Conservation (phyloP, 2,329 filamentous ascomycete genomes). For the Botrytis tulipae region DNA sequence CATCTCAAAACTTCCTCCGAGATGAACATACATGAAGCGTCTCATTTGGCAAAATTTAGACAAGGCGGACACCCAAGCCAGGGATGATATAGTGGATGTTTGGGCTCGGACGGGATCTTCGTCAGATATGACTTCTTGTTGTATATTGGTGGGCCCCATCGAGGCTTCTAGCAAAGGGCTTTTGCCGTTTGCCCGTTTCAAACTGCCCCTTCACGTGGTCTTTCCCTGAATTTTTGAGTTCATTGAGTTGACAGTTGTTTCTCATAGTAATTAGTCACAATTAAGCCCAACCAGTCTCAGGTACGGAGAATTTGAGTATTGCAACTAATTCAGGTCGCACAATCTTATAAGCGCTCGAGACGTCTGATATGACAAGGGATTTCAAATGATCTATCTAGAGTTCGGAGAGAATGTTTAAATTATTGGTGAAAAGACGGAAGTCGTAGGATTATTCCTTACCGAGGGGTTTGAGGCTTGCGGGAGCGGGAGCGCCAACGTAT, state of each 20-base stretch:
- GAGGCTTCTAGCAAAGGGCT: background rate
- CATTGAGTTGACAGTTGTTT: background rate
- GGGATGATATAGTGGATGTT: background rate
- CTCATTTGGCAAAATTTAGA: conserved; percentile 1
- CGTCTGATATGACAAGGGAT: background rate
- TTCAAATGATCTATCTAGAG: conserved; percentile 12
- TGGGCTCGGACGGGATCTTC: conserved; percentile 18
- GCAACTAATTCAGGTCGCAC: background rate
- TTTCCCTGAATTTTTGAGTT: background rate
- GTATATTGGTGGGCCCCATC: background rate
- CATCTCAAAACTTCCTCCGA: background rate
- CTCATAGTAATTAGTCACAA: background rate
- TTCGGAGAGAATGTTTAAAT: conserved; percentile 6
- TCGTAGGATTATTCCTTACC: conserved; percentile 19
- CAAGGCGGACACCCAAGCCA: background rate
- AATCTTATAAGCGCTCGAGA: background rate
- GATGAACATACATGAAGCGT: background rate
- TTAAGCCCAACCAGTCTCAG: background rate
- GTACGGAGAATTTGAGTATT: too few relatives aligned
- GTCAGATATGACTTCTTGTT: background rate
- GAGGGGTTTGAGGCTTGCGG: conserved; percentile 8
- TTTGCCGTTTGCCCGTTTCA: conserved; percentile 4
- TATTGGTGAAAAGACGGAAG: conserved; percentile 11
- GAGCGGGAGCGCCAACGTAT: conserved; percentile 17
- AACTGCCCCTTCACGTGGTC: background rate